Conservation (phyloP, 352 stramenopile species). For the Phytophthora niederhauseri region DNA sequence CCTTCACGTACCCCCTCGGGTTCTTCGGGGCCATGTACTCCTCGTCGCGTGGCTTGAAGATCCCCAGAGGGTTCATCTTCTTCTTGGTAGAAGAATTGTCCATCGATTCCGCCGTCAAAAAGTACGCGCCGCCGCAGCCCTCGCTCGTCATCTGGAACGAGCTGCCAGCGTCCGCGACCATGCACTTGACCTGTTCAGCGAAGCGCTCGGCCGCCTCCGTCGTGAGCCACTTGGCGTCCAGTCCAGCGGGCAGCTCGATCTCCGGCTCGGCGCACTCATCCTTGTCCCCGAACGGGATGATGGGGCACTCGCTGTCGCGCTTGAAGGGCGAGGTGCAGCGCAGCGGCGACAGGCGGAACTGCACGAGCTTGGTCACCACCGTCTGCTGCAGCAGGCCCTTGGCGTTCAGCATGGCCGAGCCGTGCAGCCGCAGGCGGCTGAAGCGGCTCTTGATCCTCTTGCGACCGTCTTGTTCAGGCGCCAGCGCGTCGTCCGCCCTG, state of each 20-base stretch:
- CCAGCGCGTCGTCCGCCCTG: slow-evolving; percentile 10
- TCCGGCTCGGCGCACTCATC: slow-evolving; percentile 17
- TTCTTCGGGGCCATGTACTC: slow-evolving; percentile 99
- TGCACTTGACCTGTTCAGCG: slow-evolving; percentile 45
- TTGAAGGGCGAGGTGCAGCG: slow-evolving; percentile 40
- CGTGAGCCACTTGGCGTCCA: slow-evolving; percentile 47
- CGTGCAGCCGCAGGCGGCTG: slow-evolving; percentile 40
- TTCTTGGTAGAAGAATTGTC: slow-evolving; percentile 8
- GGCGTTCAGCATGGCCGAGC: slow-evolving; percentile 48
- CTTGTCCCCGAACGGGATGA: background rate
- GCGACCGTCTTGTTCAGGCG: background rate
- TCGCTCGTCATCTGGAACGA: slow-evolving; percentile 76
- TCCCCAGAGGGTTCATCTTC: slow-evolving; percentile 51
- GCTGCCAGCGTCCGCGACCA: slow-evolving; percentile 37
- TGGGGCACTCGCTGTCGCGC: slow-evolving; percentile 11
- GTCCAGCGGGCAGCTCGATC: slow-evolving; percentile 14
- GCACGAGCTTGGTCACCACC: slow-evolving; percentile 48
- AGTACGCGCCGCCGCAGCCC: slow-evolving; percentile 82
- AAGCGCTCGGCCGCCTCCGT: slow-evolving; percentile 54
- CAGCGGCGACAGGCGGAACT: slow-evolving; percentile 42
- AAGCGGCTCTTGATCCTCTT: slow-evolving; percentile 35
- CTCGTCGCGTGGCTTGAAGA: slow-evolving; percentile 99
- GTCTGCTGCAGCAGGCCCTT: slow-evolving; percentile 53
- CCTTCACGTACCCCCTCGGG: slow-evolving; percentile 94
- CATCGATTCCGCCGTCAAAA: slow-evolving; percentile 35